Base-by-base conservation (phyloP, 1,284 basidiomycete genomes). In the Ceratobasidium theobromae region DNA sequence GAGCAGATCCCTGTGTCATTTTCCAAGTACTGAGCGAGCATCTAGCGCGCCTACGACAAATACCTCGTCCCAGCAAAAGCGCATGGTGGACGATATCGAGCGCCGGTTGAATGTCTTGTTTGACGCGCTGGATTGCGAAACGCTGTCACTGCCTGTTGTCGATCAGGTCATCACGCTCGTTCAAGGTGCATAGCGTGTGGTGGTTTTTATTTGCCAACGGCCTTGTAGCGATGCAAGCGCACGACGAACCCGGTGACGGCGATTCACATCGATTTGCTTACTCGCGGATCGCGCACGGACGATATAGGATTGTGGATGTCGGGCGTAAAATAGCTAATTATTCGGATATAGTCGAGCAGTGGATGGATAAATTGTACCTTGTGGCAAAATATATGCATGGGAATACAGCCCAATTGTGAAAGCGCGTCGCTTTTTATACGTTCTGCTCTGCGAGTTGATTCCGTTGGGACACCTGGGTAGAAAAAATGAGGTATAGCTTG, bases 101-200 rank as follows among this genome's bases (percentile, higher is more conserved):
- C 84, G 93, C 27, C 83, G 95, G 28, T 81, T 97, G 73, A 95
- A 89, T 75, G 83, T 88, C 3, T 77, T 98, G 60, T 96, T 96
- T 72, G 95, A 98, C 75, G 87, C 87, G 30, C 78, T 98, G 71
- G 97, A 98, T 77, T 95, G 93, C 74, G 93, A 93, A 71, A 89
- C 91, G 5, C 76, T 98, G 21, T 88, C 90, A n/a, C 79, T 80
- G 68, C 76, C 82, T 27, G 85, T 90, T 28, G 81, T 89, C 27
- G 87, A 88, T 49, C 85, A 90, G 72, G 77, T 94, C 49, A 71
- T 84, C 21, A 82, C 85, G 48, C 80, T 94, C 43, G 80, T 84
- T 1, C 80, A 82, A 79, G 91, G 91, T 91, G 68, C 48, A 81
- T 74, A 45, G 46, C 30, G 69, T 52, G 41, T 28, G 60, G 33